Base-by-base conservation (phyloP, 208 protist species). In the Crithidia sp. region DNA sequence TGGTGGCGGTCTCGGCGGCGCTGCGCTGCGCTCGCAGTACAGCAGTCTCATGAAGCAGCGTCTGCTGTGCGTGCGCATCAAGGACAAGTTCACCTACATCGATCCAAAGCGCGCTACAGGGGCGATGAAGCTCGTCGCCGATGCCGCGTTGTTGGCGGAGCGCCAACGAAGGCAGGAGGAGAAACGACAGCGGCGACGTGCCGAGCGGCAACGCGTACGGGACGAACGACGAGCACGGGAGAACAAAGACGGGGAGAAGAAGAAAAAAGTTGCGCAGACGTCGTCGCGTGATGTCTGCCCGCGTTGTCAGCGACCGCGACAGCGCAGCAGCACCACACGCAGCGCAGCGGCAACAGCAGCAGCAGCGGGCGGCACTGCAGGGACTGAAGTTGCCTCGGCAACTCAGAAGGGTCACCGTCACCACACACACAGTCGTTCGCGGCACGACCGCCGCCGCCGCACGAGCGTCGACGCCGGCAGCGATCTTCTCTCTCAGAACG, bases 21-120 rank as follows among this genome's bases (percentile, higher is more conserved):
- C 36, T 5, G 68, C 59, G 4, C 55, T 60, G 16, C 52, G 45
- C 39, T 74, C 53, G 61, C 74, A 73, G 74, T 64, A 61, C 67
- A 79, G 67, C 62, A 58, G 74, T 16, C 10, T 79, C 54, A 72
- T 79, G 67, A 59, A 41, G 36, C 66, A 79, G 45, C 66, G 67
- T 36, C 74, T 84, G 6, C 64, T 84, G 8, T 84, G 79, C 49
- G 37, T 84, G n/a, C 70, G 68, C 49, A 43, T 84, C 40, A 74
- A 78, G 55, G 74, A 74, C 37, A 76, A 67, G 10, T 39, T 77
- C 28, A 80, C 74, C 10, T 84, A 84, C 79, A 78, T 84, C 59
- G 74, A 84, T 39, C 79, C 74, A 2, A 68, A 71, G 19, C 63
- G 54, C 14, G 79, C 79, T 2, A 84, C 79, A 4, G 67, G 79